These are phyloP conservation scores for Mortierella hygrophila DNA, from an alignment of 192 early-diverging fungal genomes.

Conservation along the genomic window DNA sequence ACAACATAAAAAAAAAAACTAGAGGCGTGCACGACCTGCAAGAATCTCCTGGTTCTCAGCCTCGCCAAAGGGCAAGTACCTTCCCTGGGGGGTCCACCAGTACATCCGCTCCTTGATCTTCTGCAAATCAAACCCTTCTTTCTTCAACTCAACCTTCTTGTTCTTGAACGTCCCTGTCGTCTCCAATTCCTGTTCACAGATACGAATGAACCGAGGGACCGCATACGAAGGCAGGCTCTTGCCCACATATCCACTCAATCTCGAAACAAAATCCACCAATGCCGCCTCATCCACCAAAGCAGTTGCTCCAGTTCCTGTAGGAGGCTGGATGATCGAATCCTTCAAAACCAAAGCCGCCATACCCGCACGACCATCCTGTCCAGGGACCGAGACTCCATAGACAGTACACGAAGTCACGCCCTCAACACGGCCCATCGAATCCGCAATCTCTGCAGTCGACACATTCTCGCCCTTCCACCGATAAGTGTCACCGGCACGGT, in stretches of 20 bases:
- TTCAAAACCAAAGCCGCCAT: conserved; percentile 74
- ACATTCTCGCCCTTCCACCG: conserved; percentile 79
- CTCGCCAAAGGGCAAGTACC: conserved; percentile 26
- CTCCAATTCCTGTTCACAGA: conserved; percentile 58
- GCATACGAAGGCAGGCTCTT: conserved; percentile 72
- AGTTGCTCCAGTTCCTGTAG: not conserved
- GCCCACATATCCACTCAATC: conserved; percentile 46
- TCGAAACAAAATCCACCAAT: conserved; percentile 35
- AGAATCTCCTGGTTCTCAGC: conserved; percentile 26
- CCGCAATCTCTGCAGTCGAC: conserved; percentile 71
- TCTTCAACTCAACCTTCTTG: conserved; percentile 43
- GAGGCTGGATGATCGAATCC: conserved; percentile 52
- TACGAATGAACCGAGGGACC: conserved; percentile 72
- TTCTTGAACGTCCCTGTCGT: conserved; percentile 53
- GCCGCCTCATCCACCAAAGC: conserved; percentile 31
- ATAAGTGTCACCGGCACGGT: conserved; percentile 80
- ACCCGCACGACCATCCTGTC: conserved; percentile 73
- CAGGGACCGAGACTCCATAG: conserved; percentile 71
- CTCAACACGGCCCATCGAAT: conserved; percentile 63
- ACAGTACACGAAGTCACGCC: conserved; percentile 71
- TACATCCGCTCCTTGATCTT: conserved; percentile 46
- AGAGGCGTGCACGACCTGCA: conserved; percentile 38
- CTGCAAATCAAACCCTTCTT: conserved; percentile 39
- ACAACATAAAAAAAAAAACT: not conserved
- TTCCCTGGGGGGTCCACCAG: conserved; percentile 47